Evolutionary conservation across 495 filamentous ascomycete genomes (phyloP).

Genomic region (Monascus purpureus): DNA sequence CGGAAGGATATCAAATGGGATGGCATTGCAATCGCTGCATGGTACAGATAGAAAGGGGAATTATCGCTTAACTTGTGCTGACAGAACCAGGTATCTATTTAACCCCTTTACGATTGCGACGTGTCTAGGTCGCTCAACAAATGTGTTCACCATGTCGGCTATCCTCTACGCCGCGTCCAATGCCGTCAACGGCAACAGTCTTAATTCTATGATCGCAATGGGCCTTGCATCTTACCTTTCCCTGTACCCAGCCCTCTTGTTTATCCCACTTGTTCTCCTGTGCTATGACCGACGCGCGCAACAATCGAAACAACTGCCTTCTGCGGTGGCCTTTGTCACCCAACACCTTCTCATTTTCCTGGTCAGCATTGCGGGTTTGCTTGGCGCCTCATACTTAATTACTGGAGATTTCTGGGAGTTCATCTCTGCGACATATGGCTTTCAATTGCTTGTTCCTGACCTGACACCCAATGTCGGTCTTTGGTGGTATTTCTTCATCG

Average conservation of each 20-base stretch:
- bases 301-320: conserved; percentile 5
- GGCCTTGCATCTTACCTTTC: conserved; percentile 82
- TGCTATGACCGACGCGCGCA: conserved; percentile 54
- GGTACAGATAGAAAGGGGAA: conserved; percentile 29
- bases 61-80: conserved; percentile 3
- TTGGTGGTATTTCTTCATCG: conserved; percentile 99
- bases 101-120: conserved; percentile 91
- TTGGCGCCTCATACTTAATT: conserved; percentile 58
- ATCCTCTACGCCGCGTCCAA: conserved; percentile 74
- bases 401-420: conserved; percentile 76
- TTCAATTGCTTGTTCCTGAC: conserved; percentile 82
- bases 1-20: conserved; percentile 68
- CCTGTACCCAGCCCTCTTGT: conserved; percentile 75
- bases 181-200: conserved; percentile 57
- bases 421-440: conserved; percentile 75
- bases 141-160: conserved; percentile 78
- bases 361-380: conserved; percentile 38
- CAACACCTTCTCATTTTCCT: conserved; percentile 33
- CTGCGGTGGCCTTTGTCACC: conserved; percentile 32
- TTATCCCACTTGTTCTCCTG: conserved; percentile 70
- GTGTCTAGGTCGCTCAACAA: conserved; percentile 83
- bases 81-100: conserved; percentile 58
- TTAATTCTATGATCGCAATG: conserved; percentile 74
- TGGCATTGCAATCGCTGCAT: conserved; percentile 61
- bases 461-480: conserved; percentile 88